A percentile compares a stretch with the other conserved stretches of the same genome.
Conservation (phyloP, 805 yeast genomes). For the Candida berthetii region DNA sequence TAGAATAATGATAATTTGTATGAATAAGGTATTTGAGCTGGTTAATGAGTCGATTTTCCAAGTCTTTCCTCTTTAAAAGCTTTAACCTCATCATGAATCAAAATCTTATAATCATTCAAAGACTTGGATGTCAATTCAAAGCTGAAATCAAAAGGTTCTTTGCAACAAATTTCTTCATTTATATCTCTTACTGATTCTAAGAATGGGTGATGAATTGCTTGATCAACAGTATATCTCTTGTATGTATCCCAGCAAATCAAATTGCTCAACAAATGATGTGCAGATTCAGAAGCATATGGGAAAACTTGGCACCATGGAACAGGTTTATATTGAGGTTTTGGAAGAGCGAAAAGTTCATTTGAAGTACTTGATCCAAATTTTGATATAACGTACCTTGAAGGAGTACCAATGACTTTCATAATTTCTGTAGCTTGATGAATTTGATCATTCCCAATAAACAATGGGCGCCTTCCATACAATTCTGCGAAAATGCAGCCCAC, state of each 20-base stretch:
- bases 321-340: constrained; percentile 34
- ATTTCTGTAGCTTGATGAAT: constrained; percentile 68
- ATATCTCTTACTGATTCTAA: constrained; percentile 45
- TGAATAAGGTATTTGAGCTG: no score
- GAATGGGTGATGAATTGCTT: constrained; percentile 53
- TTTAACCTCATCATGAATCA: constrained; percentile 47
- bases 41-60: no score
- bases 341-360: constrained; percentile 38
- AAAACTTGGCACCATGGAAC: constrained; percentile 47
- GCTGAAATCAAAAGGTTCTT: constrained; percentile 51
- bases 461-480: constrained; percentile 70
- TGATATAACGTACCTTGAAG: constrained; percentile 40
- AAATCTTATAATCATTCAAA: constrained; percentile 38
- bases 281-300: constrained; percentile 53
- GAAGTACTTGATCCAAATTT: constrained; percentile 41
- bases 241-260: constrained; percentile 63
- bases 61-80: constrained; percentile 33
- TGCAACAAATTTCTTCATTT: constrained; percentile 50
- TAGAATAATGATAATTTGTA: no score
- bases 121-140: constrained; percentile 45
- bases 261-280: constrained; percentile 44
- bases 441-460: constrained; percentile 72
- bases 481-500: constrained; percentile 89
- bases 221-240: constrained; percentile 45
- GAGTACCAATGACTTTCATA: constrained; percentile 65